Evolutionary conservation across 176 grass and related monocot species (phyloP).

Genomic region (Carex parvula): DNA sequence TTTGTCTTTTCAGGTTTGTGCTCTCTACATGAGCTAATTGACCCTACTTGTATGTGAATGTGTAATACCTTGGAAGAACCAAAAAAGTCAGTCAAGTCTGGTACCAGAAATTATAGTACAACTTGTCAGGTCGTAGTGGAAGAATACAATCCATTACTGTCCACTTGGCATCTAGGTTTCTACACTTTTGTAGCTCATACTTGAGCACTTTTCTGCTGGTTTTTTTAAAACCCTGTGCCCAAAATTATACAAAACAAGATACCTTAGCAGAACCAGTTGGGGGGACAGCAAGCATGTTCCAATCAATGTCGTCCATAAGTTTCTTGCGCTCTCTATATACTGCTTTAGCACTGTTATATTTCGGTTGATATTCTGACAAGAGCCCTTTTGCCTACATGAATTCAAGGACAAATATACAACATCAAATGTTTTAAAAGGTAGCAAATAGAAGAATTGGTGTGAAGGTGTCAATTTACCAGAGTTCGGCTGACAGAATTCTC

Average conservation of each 20-base stretch:
- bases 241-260: slow-evolving; percentile 17
- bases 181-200: background rate
- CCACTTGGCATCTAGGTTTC: background rate
- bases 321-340: slow-evolving; percentile 96
- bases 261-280: slow-evolving; percentile 86
- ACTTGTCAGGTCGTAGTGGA: background rate
- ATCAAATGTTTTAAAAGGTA: slow-evolving; percentile 12
- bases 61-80: background rate
- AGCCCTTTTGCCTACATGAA: slow-evolving; percentile 82
- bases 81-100: background rate
- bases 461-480: slow-evolving; percentile 50
- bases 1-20: background rate
- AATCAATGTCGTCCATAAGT: slow-evolving; percentile 92
- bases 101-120: background rate
- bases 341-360: slow-evolving; percentile 96
- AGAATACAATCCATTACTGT: background rate
- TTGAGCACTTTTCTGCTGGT: background rate
- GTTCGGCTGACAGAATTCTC: slow-evolving; percentile 93
- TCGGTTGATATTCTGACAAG: slow-evolving; percentile 93
- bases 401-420: background rate
- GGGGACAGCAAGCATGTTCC: slow-evolving; percentile 75
- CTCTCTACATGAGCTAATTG: background rate
- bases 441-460: background rate
- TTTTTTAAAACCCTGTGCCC: background rate
- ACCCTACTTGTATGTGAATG: background rate